Evolutionary conservation across 1,284 basidiomycete genomes (phyloP), one percentile per base, ranked within the genome.

Genomic region (Austroboletus olivaceoglutinosus): DNA sequence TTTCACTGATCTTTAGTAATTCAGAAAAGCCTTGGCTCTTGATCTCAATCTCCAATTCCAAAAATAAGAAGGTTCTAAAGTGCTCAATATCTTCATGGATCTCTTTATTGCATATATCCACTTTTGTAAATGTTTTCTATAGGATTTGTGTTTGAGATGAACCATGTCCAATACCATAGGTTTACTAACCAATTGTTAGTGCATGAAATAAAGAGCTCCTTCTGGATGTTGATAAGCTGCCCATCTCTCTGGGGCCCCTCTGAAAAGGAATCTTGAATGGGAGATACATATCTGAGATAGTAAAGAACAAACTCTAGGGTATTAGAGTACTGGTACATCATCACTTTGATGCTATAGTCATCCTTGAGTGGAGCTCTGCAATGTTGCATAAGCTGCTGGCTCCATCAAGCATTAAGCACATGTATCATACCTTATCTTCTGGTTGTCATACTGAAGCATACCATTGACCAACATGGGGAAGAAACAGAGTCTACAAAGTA

Each of bases 61-160:
- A 48, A 19, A 58, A 43, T 21, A 68, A 43, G n/a, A 38, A 54
- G 0, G 1, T 5, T 44, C 45, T 56, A 36, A 53, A 71, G 18
- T 54, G 51, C 21, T 69, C 56, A 10, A 71, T 53, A 22, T 68
- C 69, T 0, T 4, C 5, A 2, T 18, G 31, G n/a, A 69, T 55
- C 0, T 50, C 55, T 11, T 12, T 6, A 4, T 65, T 38, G 16
- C 54, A 52, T 40, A 68, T 44, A 25, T 68, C 15, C 25, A 63
- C 58, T 43, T 68, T 68, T 5, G 68, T 67, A 10, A 71, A 57
- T 0, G 69, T 68, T 50, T 57, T 69, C 69, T 70, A 34, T 12
- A 11, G 10, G 34, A 25, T 34, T 23, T 3, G 21, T 18, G 19
- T 4, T 37, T 63, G n/a, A 52, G 38, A 43, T 33, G 38, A 2